Evolutionary conservation across 768 basidiomycete species (phyloP), one percentile per base, ranked within the genome.

Genomic region (Russula vinacea): DNA sequence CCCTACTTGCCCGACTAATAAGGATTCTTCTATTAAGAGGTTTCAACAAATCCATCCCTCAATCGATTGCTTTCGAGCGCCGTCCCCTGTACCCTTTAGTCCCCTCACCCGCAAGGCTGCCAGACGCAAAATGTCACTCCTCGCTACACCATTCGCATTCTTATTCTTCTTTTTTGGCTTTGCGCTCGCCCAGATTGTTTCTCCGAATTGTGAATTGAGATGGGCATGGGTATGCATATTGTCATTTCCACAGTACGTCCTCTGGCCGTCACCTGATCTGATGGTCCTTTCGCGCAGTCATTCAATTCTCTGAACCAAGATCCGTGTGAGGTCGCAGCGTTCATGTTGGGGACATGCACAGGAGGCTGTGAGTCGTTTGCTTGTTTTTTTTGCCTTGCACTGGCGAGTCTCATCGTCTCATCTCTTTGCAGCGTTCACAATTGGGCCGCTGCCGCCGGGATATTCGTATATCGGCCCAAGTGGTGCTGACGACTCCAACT

Each of bases 231-330:
- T 45, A 45, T n/a, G 44, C 44, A 4, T 50, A 2, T 45, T 22
- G 11, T 45, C 44, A 45, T 45, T 13, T n/a, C n/a, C n/a, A 22
- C 45, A 45, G n/a, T 11, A 1, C 45, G 22, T 24, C 11, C 22
- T 13, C 11, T 47, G 45, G 22, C n/a, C n/a, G 11, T 47, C 13
- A 47, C n/a, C 45, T 11, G 45, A 47, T 5, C n/a, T 13, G 11
- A 11, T 22, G 45, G 11, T 11, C 3, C 6, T 47, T 22, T 5
- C 4, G 2, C n/a, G 10, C 32, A 53, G 52, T n/a, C 33, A 3
- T 54, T 45, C 33, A 62, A 62, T 19, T 14, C 32, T 26, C 42
- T 62, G 2, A 44, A 33, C 14, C 53, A 62, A 47, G 35, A 39
- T 47, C 16, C 44, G 7, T 62, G 53, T 39, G 9, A 2, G 9